Conservation (phyloP, 139 green algal species). For the Chlorella sp. region DNA sequence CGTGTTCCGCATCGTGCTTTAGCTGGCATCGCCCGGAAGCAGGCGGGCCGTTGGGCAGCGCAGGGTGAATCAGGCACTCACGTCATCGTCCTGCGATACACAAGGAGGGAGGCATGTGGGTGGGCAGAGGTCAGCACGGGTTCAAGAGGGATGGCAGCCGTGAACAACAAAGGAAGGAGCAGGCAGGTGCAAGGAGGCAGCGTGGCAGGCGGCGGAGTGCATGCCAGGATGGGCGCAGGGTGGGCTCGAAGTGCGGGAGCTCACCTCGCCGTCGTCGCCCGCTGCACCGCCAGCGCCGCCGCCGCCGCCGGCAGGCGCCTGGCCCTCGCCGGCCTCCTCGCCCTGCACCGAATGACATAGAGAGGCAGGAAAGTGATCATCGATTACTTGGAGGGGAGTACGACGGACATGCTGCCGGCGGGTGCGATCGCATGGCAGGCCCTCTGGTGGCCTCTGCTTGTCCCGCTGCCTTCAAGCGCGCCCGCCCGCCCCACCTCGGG, state of each 20-base stretch:
- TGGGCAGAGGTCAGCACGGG: not conserved
- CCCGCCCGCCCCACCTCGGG: not conserved
- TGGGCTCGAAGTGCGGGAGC: not conserved
- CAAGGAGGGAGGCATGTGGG: not conserved
- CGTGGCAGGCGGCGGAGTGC: too few relatives aligned
- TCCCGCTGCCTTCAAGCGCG: too few relatives aligned
- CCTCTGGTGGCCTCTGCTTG: too few relatives aligned
- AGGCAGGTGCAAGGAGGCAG: not conserved
- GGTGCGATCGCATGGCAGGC: too few relatives aligned
- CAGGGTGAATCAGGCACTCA: not conserved
- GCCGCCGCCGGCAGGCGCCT: not conserved
- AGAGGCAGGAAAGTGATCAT: not conserved
- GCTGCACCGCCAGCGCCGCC: constrained; percentile 13
- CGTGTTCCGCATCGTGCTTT: not conserved
- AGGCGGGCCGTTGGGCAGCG: not conserved
- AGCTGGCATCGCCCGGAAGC: too few relatives aligned
- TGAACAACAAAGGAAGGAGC: not conserved
- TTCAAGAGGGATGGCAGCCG: not conserved
- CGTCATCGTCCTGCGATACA: constrained; percentile 12
- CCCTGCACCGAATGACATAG: not conserved
- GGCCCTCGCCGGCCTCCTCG: constrained; percentile 26
- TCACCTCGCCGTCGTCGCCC: constrained; percentile 27
- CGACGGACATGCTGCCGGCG: too few relatives aligned
- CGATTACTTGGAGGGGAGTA: too few relatives aligned
- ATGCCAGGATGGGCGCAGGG: too few relatives aligned